These are phyloP conservation scores for Ganoderma lingzhi DNA, from an alignment of 1,284 basidiomycete genomes.

Conservation along the genomic window DNA sequence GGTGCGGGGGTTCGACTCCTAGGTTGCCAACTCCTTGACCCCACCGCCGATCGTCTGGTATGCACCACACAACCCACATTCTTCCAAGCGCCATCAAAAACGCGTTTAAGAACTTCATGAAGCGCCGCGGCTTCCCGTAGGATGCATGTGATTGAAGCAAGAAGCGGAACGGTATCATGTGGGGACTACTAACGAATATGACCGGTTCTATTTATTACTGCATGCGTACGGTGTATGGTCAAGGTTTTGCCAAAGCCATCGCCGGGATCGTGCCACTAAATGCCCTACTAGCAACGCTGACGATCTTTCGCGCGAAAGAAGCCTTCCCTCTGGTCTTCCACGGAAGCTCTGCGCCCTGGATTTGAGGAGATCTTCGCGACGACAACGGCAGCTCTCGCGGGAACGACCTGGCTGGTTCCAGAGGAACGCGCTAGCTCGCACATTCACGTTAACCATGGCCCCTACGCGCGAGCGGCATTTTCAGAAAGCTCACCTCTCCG, in stretches of 20 bases:
- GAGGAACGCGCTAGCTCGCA: slow-evolving; percentile 7
- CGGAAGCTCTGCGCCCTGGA: not conserved
- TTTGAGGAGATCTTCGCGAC: not conserved
- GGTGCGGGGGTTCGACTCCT: too few species aligned
- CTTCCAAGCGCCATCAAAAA: too few species aligned
- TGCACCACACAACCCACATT: too few species aligned
- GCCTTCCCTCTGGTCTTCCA: slow-evolving; percentile 2
- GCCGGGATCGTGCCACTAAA: slow-evolving; percentile 17
- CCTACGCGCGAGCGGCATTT: not conserved
- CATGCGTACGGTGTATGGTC: not conserved
- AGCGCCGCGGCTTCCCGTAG: too few species aligned
- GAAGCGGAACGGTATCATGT: too few species aligned
- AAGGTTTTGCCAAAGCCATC: slow-evolving; percentile 16
- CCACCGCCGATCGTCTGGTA: too few species aligned
- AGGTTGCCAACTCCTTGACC: too few species aligned
- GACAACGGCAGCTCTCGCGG: slow-evolving; percentile 17
- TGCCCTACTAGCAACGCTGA: slow-evolving; percentile 11
- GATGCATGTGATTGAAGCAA: too few species aligned
- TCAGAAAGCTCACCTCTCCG: slow-evolving; percentile 20
- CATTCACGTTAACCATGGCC: not conserved
- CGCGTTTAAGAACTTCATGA: too few species aligned
- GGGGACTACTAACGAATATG: too few species aligned
- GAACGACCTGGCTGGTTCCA: slow-evolving; percentile 9
- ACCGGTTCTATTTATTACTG: too few species aligned
- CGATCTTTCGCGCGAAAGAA: slow-evolving; percentile 6